Percentiles rank a stretch among this genome's conserved stretches.
Conservation (phyloP, 164 flowering plant genomes). For the Akebia trifoliata region DNA sequence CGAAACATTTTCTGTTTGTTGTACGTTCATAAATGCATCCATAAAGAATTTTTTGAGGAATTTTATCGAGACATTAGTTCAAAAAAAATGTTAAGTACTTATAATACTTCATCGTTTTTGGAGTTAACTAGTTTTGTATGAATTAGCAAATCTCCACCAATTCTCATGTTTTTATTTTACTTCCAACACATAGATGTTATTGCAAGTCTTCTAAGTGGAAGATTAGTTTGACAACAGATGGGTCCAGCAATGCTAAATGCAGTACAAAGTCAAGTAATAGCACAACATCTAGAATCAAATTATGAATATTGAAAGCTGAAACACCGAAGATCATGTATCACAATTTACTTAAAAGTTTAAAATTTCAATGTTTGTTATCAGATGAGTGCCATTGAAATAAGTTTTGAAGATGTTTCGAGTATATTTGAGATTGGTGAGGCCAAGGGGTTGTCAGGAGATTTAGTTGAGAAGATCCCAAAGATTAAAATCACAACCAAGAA, state of each 20-base stretch:
- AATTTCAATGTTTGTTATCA: conserved; percentile 20
- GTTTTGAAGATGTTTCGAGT: conserved; percentile 53
- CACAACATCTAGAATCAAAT: neutral
- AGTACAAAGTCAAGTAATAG: conserved; percentile 70
- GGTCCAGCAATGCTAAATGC: conserved; percentile 84
- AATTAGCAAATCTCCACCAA: too few relatives aligned
- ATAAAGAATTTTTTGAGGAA: too few relatives aligned
- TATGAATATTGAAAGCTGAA: neutral
- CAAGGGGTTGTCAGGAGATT: conserved; percentile 61
- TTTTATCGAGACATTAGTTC: too few relatives aligned
- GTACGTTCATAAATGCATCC: too few relatives aligned
- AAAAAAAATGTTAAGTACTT: too few relatives aligned
- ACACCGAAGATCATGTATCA: too few relatives aligned
- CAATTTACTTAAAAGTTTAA: too few relatives aligned
- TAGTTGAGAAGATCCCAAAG: conserved; percentile 67
- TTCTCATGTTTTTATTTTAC: neutral
- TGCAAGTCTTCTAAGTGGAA: conserved; percentile 69
- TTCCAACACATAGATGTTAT: conserved; percentile 64
- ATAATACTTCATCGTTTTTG: too few relatives aligned
- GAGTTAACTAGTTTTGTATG: too few relatives aligned
- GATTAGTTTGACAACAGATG: conserved; percentile 70
- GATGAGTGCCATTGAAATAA: conserved; percentile 66
- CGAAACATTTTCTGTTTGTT: too few relatives aligned
- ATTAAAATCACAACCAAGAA: conserved; percentile 41
- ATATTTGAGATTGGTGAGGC: conserved; percentile 60